Base-by-base conservation (phyloP, 306 rosid species). In the Malus asiatica region DNA sequence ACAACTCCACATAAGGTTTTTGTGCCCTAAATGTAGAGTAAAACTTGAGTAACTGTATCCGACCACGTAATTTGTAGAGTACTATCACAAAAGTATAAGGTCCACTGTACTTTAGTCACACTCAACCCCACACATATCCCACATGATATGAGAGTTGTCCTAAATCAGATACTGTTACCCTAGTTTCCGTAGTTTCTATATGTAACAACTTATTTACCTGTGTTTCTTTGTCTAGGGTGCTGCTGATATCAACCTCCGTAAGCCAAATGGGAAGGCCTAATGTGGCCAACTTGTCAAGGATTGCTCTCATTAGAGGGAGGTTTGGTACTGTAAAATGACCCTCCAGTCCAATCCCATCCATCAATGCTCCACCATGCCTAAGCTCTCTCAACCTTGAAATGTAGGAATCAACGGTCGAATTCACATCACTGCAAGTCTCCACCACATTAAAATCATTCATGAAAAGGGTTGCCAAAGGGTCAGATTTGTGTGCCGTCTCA, bases 381-480 rank as follows among this genome's bases (percentile, higher is more conserved):
- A 92, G 80, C 46, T 92, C 92, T 60, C 74, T 84, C 29, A 92
- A 46, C 81, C 88, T 78, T 10, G 82, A 82, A 82, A 95, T 87
- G 68, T 81, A 90, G 0, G 76, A 63, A 20, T 95, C 98, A 35
- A 92, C 98, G 0, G 91, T 89, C 27, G 98, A 92, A 35, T 93
- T 88, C 20, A 70, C 88, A 59, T 92, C 96, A 73, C 72, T 76
- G 77, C 98, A 95, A 18, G 96, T 92, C 84, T 94, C 98, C 32
- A 94, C 92, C 60, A 94, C 97, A 65, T 92, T 94, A n/a, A 86
- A 94, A 44, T 94, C 98, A 57, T 94, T 94, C 96, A 92, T 89
- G 35, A 90, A 92, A 59, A 92, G 72, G 12, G 96, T 92, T 70
- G 96, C 90, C 55, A 95, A 22, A 2, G 98, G 97, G 59, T 95